Conservation (phyloP, 352 stramenopile genomes). For the Globisporangium cederbergense region DNA sequence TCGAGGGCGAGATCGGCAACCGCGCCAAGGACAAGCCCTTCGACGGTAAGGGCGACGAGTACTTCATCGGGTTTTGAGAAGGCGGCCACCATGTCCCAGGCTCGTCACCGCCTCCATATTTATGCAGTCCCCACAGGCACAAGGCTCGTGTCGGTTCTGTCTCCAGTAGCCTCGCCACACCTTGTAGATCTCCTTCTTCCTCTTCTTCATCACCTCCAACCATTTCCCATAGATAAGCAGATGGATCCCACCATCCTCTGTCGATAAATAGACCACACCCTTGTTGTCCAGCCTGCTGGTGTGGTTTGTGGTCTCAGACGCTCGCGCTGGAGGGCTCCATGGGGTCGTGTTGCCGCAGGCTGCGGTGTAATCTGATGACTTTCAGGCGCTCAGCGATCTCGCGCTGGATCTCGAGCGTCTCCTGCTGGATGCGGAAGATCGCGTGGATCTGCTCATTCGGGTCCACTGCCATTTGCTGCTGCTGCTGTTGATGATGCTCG, state of each 20-base stretch:
- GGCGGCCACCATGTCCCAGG: background rate
- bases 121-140: background rate
- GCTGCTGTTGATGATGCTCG: constrained; percentile 10
- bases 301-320: constrained; percentile 29
- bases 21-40: constrained; percentile 66
- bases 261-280: background rate
- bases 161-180: background rate
- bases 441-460: constrained; percentile 42
- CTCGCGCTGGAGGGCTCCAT: constrained; percentile 65
- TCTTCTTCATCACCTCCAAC: background rate
- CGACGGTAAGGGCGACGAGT: constrained; percentile 60
- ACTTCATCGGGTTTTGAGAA: constrained; percentile 67
- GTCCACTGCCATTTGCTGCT: constrained; percentile 20
- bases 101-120: background rate
- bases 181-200: too few species aligned
- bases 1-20: constrained; percentile 72
- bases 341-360: constrained; percentile 35
- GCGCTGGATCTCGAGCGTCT: constrained; percentile 49
- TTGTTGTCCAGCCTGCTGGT: background rate
- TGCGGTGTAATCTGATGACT: constrained; percentile 30
- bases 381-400: constrained; percentile 47
- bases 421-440: constrained; percentile 54
- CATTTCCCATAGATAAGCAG: constrained; percentile 2
- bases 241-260: background rate
- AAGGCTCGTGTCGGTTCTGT: background rate